A percentile compares a stretch with the other conserved stretches of the same genome.
These are phyloP conservation scores for Haberlea rhodopensis DNA, from an alignment of 257 asterid species.

Conservation along the genomic window DNA sequence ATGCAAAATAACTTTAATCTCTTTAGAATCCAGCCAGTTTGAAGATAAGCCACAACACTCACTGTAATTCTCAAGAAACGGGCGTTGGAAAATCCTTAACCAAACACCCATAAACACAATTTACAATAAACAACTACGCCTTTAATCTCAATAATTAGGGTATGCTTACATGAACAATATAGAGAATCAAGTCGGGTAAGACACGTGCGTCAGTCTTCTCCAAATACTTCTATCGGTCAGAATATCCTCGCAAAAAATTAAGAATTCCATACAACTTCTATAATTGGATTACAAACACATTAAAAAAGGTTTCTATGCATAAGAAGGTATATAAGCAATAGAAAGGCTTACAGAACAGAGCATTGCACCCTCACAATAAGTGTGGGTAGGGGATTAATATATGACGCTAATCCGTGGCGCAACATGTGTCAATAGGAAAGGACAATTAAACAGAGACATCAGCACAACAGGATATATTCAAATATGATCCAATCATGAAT, in stretches of 20 bases:
- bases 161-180: too few species aligned
- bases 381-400: slow-evolving; percentile 2
- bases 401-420: slow-evolving; percentile 24
- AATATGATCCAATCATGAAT: slow-evolving; percentile 4
- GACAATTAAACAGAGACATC: slow-evolving; percentile 16
- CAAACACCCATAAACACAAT: too few species aligned
- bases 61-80: neutral
- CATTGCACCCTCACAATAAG: slow-evolving; percentile 17
- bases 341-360: neutral
- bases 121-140: too few species aligned
- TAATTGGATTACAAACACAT: slow-evolving; percentile 6
- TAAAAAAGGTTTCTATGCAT: neutral
- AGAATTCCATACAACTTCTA: neutral
- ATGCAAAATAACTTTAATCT: neutral
- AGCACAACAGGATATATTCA: slow-evolving; percentile 14
- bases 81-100: neutral
- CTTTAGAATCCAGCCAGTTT: neutral
- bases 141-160: too few species aligned
- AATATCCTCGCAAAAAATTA: too few species aligned
- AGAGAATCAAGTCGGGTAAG: too few species aligned
- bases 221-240: too few species aligned
- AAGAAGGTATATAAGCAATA: slow-evolving; percentile 6
- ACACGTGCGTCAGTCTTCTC: too few species aligned
- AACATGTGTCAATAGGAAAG: slow-evolving; percentile 4
- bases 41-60: slow-evolving; percentile 13